Evolutionary conservation across 1,139 yeast genomes (phyloP).

Genomic region (Candida sojae): DNA sequence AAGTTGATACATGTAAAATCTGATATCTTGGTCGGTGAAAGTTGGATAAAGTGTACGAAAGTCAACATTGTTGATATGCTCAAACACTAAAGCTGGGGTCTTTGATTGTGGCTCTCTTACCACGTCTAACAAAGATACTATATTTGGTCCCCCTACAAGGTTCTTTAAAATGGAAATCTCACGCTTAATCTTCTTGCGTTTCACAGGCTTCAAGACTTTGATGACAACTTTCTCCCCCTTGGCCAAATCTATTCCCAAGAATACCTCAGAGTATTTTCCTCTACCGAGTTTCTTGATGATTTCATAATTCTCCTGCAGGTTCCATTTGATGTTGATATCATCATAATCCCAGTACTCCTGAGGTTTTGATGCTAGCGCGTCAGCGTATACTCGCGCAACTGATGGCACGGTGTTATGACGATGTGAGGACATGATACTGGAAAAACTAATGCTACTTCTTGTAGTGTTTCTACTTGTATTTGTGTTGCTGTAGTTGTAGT

Average conservation of each 20-base stretch:
- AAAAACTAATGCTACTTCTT: no score
- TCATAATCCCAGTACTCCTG: conserved; percentile 53
- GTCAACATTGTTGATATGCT: conserved; percentile 86
- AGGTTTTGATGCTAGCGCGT: conserved; percentile 44
- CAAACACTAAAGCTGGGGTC: conserved; percentile 93
- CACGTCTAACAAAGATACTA: conserved; percentile 77
- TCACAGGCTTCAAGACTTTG: conserved; percentile 95
- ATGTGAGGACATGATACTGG: conserved; percentile 12
- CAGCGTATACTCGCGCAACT: conserved; percentile 44
- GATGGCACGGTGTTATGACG: conserved; percentile 24
- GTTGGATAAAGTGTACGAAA: conserved; percentile 91
- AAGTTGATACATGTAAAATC: conserved; percentile 86
- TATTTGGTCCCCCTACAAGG: conserved; percentile 82
- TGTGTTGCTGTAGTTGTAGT: background rate
- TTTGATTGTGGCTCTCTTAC: conserved; percentile 89
- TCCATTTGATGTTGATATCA: conserved; percentile 46
- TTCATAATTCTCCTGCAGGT: conserved; percentile 49
- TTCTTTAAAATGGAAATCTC: conserved; percentile 93
- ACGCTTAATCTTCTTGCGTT: conserved; percentile 92
- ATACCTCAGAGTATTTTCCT: conserved; percentile 52
- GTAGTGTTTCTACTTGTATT: background rate
- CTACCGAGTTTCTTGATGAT: conserved; percentile 47
- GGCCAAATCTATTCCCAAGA: conserved; percentile 37
- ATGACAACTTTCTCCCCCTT: conserved; percentile 63
- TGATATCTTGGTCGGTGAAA: conserved; percentile 77